phyloP scores from a whole-genome alignment of 2,329 filamentous ascomycete species.

The Massarina eburnea region DNA sequence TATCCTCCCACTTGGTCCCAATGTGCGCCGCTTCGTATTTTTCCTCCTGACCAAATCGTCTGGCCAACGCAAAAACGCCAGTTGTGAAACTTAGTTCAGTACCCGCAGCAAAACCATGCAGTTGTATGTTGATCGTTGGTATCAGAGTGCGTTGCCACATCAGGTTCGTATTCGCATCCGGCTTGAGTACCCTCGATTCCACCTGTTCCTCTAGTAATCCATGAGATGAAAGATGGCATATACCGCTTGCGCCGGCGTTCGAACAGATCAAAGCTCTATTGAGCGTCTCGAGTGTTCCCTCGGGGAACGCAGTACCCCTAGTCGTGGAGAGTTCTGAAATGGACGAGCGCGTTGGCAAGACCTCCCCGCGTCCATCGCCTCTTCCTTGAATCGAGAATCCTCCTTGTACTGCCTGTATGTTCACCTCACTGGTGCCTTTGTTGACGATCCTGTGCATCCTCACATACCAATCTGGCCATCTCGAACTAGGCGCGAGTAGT shows the following conservation, averaged over 20 bases:
- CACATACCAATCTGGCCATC: slow-evolving; percentile 36
- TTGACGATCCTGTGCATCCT: slow-evolving; percentile 24
- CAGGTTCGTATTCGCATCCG: slow-evolving; percentile 39
- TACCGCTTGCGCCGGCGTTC: slow-evolving; percentile 30
- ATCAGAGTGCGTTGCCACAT: slow-evolving; percentile 39
- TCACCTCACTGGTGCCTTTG: neutral
- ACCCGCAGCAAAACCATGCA: no score
- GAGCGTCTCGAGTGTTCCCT: slow-evolving; percentile 19
- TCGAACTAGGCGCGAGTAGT: slow-evolving; percentile 23
- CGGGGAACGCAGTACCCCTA: slow-evolving; percentile 4
- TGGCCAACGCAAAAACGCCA: no score
- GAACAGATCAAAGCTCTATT: slow-evolving; percentile 25
- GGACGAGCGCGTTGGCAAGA: slow-evolving; percentile 11
- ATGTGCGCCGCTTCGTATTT: no score
- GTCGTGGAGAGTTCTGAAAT: neutral
- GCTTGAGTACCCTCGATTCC: slow-evolving; percentile 26
- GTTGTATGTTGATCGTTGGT: slow-evolving; percentile 21
- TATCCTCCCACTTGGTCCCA: no score
- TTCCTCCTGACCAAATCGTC: no score
- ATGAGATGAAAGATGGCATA: slow-evolving; percentile 10
- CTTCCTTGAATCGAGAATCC: slow-evolving; percentile 37
- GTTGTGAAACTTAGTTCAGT: no score
- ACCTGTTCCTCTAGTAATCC: neutral
- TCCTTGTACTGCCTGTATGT: slow-evolving; percentile 21
- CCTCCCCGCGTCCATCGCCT: slow-evolving; percentile 18